Evolutionary conservation across 176 grass and related monocot genomes (phyloP), one percentile per base, ranked within the genome.

Genomic region (Aegilops bicornis): DNA sequence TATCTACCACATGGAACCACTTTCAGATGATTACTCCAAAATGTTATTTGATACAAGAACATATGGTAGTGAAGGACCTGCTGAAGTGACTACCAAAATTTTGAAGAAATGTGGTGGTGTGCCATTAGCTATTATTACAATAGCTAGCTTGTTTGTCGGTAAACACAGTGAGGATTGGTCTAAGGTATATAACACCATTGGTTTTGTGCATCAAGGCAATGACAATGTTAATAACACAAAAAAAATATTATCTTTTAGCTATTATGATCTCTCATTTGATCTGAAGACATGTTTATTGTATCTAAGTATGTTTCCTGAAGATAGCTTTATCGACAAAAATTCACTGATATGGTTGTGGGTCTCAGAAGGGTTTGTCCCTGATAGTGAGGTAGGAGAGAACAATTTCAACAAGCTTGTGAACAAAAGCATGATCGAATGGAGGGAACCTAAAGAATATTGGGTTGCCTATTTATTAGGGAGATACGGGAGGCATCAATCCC

Each of bases 161-260:
- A 70, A 70, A 37, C 68, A 19, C 10, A 5, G 33, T 5, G 3
- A 8, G 20, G 33, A 70, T 10, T 70, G 67, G 67, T 70, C 19
- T 39, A 39, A 70, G 67, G 67, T 70, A 8, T 70, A 70, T 39
- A 9, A 70, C 11, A 33, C 67, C 10, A 70, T 70, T 39, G 33
- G 33, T n/a, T 70, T 70, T 6, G 67, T 19, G 67, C 35, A 70
- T 70, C 19, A 22, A n/a, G 33, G 11, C 3, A 70, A 19, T 10
- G 42, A 22, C 2, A 9, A 5, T 10, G 4, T 70, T 37, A 8
- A n/a, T 8, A 39, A 70, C 4, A 70, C 67, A 70, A 70, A 17
- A n/a, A 70, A 70, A 1, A 70, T 70, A 70, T 70, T 70, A 17
- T 70, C 67, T 37, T 70, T 70, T 70, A 70, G 67, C 19, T 70